Percentiles rank a stretch among this genome's conserved stretches.
Evolutionary conservation across 768 basidiomycete genomes (phyloP).

Genomic region (Suillus plorans): DNA sequence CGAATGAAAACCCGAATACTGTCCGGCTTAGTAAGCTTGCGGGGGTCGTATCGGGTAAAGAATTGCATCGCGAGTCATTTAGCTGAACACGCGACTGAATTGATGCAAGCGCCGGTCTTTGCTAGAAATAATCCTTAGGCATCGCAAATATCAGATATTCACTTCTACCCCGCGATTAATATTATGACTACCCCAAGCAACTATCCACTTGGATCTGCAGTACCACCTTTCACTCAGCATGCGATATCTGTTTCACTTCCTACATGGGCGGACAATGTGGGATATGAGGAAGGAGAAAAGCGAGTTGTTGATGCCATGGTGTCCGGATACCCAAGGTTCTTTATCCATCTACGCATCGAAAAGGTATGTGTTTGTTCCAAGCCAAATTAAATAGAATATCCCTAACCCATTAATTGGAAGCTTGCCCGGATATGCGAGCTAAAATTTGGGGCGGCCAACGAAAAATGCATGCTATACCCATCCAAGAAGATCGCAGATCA

Average conservation of each 20-base stretch:
- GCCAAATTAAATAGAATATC: not conserved
- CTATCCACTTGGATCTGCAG: constrained; percentile 44
- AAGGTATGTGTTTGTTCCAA: constrained; percentile 54
- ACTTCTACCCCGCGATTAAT: not conserved
- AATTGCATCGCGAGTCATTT: not conserved
- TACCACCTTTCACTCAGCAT: constrained; percentile 74
- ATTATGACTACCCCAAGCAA: constrained; percentile 12
- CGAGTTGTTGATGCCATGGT: constrained; percentile 80
- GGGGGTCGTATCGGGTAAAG: not conserved
- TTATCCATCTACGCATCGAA: constrained; percentile 81
- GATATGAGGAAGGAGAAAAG: constrained; percentile 86
- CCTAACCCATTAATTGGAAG: constrained; percentile 38
- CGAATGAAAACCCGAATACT: no score
- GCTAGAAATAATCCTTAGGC: not conserved
- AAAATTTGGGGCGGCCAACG: constrained; percentile 71
- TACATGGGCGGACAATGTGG: constrained; percentile 89
- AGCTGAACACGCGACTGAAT: not conserved
- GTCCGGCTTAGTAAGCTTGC: no score
- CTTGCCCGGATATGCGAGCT: constrained; percentile 74
- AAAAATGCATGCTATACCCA: constrained; percentile 79
- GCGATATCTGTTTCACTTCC: constrained; percentile 96
- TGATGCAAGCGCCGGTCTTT: not conserved
- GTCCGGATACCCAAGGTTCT: constrained; percentile 92
- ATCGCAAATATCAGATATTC: not conserved
- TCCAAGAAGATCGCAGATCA: constrained; percentile 69